Percentiles rank a stretch among this genome's conserved stretches.
Evolutionary conservation across 2,329 filamentous ascomycete species (phyloP).

Genomic region (Xylariaceae sp.): DNA sequence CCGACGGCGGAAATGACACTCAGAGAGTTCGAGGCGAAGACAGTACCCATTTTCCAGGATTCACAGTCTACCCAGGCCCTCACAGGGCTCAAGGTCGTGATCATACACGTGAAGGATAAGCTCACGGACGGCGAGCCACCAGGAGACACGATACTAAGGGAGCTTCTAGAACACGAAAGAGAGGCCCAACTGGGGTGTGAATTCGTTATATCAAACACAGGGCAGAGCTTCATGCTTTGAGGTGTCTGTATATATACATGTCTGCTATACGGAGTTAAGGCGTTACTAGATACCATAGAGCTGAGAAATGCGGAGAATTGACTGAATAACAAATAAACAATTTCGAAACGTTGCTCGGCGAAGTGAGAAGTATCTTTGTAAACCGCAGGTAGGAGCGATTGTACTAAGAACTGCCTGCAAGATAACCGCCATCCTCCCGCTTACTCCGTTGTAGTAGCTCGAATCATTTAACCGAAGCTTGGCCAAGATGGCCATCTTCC

Average conservation of each 20-base stretch:
- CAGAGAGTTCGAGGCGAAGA: slow-evolving; percentile 36
- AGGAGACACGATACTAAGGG: slow-evolving; percentile 69
- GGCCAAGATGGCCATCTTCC: too few relatives aligned
- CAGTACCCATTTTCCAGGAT: slow-evolving; percentile 14
- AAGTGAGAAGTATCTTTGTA: too few relatives aligned
- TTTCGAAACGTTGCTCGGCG: too few relatives aligned
- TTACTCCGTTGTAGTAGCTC: too few relatives aligned
- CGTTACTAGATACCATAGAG: slow-evolving; percentile 29
- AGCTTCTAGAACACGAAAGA: slow-evolving; percentile 71
- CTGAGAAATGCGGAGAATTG: neutral
- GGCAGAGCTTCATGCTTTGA: slow-evolving; percentile 63
- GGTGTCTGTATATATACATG: slow-evolving; percentile 10
- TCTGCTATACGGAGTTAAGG: slow-evolving; percentile 19
- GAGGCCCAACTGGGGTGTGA: slow-evolving; percentile 75
- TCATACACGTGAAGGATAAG: slow-evolving; percentile 94
- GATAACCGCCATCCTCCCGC: too few relatives aligned
- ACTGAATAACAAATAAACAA: neutral
- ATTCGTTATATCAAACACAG: slow-evolving; percentile 73
- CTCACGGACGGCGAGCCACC: slow-evolving; percentile 72
- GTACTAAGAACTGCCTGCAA: too few relatives aligned
- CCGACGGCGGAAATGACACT: slow-evolving; percentile 55
- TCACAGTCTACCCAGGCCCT: slow-evolving; percentile 56
- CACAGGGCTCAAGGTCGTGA: slow-evolving; percentile 76
- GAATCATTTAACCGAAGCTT: too few relatives aligned
- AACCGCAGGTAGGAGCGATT: too few relatives aligned